Base-by-base conservation (phyloP, 169 alveolate species). In the Miamiensis avidus region DNA sequence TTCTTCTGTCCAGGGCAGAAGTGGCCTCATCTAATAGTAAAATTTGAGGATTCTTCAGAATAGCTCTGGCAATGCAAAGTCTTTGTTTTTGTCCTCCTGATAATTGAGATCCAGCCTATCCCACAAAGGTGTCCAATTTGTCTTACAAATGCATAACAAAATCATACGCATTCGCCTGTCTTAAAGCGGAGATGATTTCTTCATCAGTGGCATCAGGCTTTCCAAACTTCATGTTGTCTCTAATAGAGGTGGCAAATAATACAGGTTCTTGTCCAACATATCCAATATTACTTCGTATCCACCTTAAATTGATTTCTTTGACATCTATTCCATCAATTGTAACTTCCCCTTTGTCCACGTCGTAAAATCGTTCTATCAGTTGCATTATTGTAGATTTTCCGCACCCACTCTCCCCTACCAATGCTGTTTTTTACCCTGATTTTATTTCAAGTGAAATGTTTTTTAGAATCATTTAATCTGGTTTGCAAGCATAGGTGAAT, bases 141-240 rank as follows among this genome's bases (percentile, higher is more conserved):
- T 93, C 88, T 16, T 97, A 98, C 78, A 96, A 87, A 31, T 97
- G 86, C 27, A 93, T 92, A 65, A 98, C 95, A 91, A 98, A 98
- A 74, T 96, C 98, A 83, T 94, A 95, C 27, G 98, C 96, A 64
- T 97, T 95, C 31, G 98, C 98, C 86, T 87, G 85, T 72, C 82
- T 92, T 11, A 98, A 93, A 74, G 99, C 99, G 31, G 93, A 93
- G 25, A 89, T 88, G 65, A 97, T 95, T 86, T 98, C 98, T 25
- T 89, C 97, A 72, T 95, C 95, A 29, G 99, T 95, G 0, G 98
- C 99, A 86, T 92, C 92, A 76, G 94, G 89, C 26, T 93, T 94
- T 29, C 98, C 96, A 82, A 88, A 95, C 73, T 85, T 81, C 27
- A 97, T 77, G 79, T 96, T 96, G 29, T 96, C 96, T 85, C 86